Conservation (phyloP, 1,284 basidiomycete genomes). For the Puccinia novopanici region DNA sequence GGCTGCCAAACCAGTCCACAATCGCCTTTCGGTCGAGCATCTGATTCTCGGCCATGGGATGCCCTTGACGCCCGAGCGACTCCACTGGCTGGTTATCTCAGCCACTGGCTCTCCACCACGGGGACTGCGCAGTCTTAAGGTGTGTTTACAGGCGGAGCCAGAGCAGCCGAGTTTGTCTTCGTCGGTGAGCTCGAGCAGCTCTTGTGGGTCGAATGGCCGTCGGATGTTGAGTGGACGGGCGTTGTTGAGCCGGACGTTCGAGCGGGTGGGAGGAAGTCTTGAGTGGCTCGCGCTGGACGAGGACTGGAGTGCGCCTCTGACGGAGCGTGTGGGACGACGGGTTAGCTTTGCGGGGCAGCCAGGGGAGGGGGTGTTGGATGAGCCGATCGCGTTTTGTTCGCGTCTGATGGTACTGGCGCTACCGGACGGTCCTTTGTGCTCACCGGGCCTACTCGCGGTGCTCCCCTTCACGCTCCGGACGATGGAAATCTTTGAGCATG, state of each 20-base stretch:
- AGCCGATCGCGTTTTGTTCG: slow-evolving; percentile 25
- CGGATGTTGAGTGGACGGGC: slow-evolving; percentile 6
- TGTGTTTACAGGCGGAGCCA: slow-evolving; percentile 7
- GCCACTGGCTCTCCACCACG: not conserved
- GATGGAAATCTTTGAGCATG: slow-evolving; percentile 21
- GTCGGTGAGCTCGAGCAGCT: slow-evolving; percentile 28
- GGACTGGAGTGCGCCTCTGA: slow-evolving; percentile 27
- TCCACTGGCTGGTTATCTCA: slow-evolving; percentile 15
- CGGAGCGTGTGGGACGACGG: not conserved
- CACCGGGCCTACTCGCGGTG: not conserved
- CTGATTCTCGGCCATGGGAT: slow-evolving; percentile 18
- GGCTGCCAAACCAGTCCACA: slow-evolving; percentile 9
- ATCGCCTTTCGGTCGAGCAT: slow-evolving; percentile 20
- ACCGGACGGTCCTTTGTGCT: slow-evolving; percentile 16
- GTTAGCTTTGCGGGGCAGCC: slow-evolving; percentile 16
- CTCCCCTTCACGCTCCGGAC: slow-evolving; percentile 13
- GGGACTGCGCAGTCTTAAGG: slow-evolving; percentile 5
- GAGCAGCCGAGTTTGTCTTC: not conserved
- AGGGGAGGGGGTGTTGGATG: slow-evolving; percentile 28
- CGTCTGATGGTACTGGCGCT: not conserved
- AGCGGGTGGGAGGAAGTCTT: slow-evolving; percentile 20
- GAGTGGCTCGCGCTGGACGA: slow-evolving; percentile 5
- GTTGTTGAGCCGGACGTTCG: slow-evolving; percentile 20
- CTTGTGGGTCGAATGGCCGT: not conserved
- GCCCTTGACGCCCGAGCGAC: slow-evolving; percentile 18